Conservation (phyloP, 2,329 filamentous ascomycete genomes). For the Trichophaea hybrida region DNA sequence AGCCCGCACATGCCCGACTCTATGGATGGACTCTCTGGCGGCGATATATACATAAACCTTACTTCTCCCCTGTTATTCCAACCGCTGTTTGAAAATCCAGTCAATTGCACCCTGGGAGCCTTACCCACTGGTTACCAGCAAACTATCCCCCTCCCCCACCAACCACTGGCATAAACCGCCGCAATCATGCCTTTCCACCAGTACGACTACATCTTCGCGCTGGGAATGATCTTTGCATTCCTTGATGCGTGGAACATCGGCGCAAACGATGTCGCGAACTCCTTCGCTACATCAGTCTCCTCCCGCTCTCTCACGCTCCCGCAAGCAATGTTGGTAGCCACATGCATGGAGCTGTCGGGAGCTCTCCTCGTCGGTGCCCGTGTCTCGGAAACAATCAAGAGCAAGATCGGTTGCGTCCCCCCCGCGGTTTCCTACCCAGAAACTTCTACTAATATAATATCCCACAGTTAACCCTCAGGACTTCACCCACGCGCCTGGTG, state of each 20-base stretch:
- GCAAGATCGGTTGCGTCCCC: conserved; percentile 40
- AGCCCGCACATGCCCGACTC: no score
- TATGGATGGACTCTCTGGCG: no score
- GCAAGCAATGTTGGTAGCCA: conserved; percentile 52
- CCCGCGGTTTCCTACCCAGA: background rate
- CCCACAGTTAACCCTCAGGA: conserved; percentile 23
- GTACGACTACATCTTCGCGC: conserved; percentile 49
- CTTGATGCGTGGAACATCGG: conserved; percentile 54
- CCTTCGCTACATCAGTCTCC: conserved; percentile 68
- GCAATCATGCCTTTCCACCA: conserved; percentile 35
- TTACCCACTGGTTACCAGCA: no score
- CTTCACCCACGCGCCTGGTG: conserved; percentile 35
- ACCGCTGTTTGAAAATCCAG: no score
- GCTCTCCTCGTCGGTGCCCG: conserved; percentile 53
- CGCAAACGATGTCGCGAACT: conserved; percentile 58
- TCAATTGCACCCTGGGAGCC: no score
- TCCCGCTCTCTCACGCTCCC: conserved; percentile 58
- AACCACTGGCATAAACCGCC: background rate
- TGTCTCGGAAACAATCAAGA: conserved; percentile 66
- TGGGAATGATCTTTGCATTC: conserved; percentile 50
- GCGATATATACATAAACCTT: no score
- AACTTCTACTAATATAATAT: background rate
- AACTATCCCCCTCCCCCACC: background rate
- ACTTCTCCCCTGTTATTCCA: no score
- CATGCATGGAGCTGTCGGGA: conserved; percentile 53